Evolutionary conservation across 306 rosid genomes (phyloP).

Genomic region (Casuarina equisetifolia): DNA sequence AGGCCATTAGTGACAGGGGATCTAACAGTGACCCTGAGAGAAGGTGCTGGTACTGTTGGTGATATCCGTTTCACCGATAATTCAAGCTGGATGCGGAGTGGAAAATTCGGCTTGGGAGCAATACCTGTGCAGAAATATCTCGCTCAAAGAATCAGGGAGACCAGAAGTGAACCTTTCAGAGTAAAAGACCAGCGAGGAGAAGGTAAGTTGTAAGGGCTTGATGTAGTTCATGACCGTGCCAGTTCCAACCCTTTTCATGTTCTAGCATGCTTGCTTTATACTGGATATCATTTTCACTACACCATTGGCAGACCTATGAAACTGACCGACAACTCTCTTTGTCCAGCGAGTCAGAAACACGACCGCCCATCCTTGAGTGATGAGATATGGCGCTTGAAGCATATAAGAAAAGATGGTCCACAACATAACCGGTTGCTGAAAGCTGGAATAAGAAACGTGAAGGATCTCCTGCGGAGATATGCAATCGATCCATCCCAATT

Average conservation of each 20-base stretch:
- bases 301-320: conserved; percentile 10
- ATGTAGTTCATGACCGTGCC: neutral
- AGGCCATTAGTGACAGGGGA: conserved; percentile 57
- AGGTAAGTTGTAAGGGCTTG: conserved; percentile 37
- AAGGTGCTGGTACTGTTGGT: conserved; percentile 41
- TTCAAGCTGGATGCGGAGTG: conserved; percentile 59
- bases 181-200: conserved; percentile 74
- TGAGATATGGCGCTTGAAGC: conserved; percentile 61
- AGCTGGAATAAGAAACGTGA: conserved; percentile 34
- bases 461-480: conserved; percentile 42
- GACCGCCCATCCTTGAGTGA: conserved; percentile 55
- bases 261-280: conserved; percentile 8
- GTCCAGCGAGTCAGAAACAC: conserved; percentile 59
- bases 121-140: conserved; percentile 22
- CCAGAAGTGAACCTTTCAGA: conserved; percentile 49
- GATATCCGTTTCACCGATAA: conserved; percentile 49
- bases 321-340: conserved; percentile 21
- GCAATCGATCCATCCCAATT: conserved; percentile 30
- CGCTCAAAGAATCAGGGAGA: conserved; percentile 44
- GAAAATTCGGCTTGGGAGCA: conserved; percentile 61
- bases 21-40: conserved; percentile 26
- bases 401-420: conserved; percentile 48
- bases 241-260: neutral
- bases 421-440: conserved; percentile 29
- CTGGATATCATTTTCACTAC: conserved; percentile 4